These are phyloP conservation scores for Berkeleyomyces basicola DNA, from an alignment of 2,329 filamentous ascomycete species.

Conservation along the genomic window DNA sequence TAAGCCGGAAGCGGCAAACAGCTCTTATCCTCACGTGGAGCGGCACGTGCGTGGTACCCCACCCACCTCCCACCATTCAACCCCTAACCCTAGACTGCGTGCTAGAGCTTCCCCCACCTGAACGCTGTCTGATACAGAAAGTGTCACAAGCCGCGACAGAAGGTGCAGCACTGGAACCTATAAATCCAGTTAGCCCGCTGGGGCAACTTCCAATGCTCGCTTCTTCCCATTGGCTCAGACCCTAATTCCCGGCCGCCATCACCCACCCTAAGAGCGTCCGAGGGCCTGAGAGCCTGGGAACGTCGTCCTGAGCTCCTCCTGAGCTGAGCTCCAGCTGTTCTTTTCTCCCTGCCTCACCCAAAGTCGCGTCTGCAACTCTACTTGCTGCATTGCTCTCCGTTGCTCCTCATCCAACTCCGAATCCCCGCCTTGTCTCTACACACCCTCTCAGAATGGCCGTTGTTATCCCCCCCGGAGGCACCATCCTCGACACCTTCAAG, in stretches of 20 bases:
- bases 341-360: background rate
- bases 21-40: background rate
- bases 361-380: constrained; percentile 1
- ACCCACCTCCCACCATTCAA: background rate
- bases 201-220: background rate
- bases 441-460: constrained; percentile 28
- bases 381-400: background rate
- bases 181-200: no score
- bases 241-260: no score
- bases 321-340: background rate
- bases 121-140: no score
- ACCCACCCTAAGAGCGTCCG: no score
- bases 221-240: background rate
- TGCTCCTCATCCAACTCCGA: background rate
- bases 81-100: background rate
- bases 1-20: background rate
- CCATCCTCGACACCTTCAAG: constrained; percentile 75
- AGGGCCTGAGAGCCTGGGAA: no score
- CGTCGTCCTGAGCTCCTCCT: no score
- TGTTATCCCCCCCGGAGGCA: constrained; percentile 45
- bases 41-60: background rate
- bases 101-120: background rate
- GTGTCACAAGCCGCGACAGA: no score
- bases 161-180: no score
- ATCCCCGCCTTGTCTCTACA: background rate